These are phyloP conservation scores for Globisporangium nunn DNA, from an alignment of 352 stramenopile species.

Conservation along the genomic window DNA sequence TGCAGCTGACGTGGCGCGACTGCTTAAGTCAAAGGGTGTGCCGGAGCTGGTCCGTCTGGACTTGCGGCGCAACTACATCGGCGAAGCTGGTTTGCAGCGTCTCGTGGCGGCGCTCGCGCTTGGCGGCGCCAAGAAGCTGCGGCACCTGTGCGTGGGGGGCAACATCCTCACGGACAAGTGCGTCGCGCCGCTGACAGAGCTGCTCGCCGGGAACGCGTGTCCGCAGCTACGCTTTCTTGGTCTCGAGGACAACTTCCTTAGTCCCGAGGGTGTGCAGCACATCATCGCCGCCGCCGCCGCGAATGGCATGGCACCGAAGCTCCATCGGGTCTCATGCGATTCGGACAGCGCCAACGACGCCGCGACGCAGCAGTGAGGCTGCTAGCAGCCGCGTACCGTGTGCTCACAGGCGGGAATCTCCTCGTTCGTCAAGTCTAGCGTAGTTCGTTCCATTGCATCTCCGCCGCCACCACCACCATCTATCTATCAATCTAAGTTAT, in stretches of 20 bases:
- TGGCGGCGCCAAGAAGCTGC: conserved; percentile 20
- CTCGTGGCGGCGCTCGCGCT: conserved; percentile 27
- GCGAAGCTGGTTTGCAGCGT: conserved; percentile 42
- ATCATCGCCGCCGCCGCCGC: conserved; percentile 52
- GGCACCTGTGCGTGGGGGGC: conserved; percentile 69
- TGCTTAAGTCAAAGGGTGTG: conserved; percentile 26
- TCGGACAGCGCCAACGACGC: neutral
- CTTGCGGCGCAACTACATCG: conserved; percentile 65
- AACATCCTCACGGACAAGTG: conserved; percentile 82
- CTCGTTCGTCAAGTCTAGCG: neutral
- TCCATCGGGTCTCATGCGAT: conserved; percentile 46
- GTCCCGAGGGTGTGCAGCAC: conserved; percentile 41
- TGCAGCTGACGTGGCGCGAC: conserved; percentile 29
- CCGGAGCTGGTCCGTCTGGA: conserved; percentile 41
- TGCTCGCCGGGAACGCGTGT: conserved; percentile 31
- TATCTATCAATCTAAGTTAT: neutral
- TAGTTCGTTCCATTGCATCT: no score
- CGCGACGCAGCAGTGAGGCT: neutral
- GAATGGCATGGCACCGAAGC: conserved; percentile 32
- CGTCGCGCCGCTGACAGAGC: conserved; percentile 35
- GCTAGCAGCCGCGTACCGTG: neutral
- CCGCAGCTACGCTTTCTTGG: conserved; percentile 59
- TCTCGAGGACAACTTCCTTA: conserved; percentile 80
- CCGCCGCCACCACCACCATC: no score
- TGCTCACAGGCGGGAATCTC: neutral